These are phyloP conservation scores for Phytophthora sp. DNA, from an alignment of 352 stramenopile species.

Conservation along the genomic window DNA sequence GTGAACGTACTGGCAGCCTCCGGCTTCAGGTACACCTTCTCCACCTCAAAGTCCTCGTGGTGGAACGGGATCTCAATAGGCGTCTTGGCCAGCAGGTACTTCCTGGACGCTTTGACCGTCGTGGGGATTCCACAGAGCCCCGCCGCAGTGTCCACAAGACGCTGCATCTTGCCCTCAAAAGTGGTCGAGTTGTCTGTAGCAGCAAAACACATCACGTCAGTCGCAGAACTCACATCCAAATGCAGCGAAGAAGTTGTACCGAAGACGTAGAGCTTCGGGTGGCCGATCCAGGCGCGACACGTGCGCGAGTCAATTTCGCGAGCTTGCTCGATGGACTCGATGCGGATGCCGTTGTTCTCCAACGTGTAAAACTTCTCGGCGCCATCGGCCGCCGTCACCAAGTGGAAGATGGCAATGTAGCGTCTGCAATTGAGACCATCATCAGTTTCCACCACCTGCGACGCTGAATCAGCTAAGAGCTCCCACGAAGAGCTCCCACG, in stretches of 20 bases:
- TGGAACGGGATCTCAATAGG: conserved; percentile 73
- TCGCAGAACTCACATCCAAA: neutral
- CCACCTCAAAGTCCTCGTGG: conserved; percentile 87
- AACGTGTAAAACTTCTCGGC: conserved; percentile 96
- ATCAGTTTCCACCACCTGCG: neutral
- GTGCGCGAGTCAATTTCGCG: conserved; percentile 86
- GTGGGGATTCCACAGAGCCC: conserved; percentile 76
- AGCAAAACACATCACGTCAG: conserved; percentile 7
- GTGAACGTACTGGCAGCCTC: conserved; percentile 58
- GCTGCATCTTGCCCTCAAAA: conserved; percentile 90
- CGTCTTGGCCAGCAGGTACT: conserved; percentile 67
- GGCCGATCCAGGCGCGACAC: conserved; percentile 80
- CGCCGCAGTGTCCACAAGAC: conserved; percentile 81
- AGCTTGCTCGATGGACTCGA: conserved; percentile 94
- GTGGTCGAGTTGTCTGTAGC: conserved; percentile 78
- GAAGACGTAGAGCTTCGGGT: conserved; percentile 88
- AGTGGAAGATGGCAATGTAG: conserved; percentile 90
- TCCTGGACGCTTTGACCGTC: conserved; percentile 78
- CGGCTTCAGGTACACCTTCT: conserved; percentile 86
- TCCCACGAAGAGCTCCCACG: conserved; percentile 6
- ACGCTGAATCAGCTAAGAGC: no score
- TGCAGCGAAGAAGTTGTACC: conserved; percentile 34
- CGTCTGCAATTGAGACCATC: conserved; percentile 40
- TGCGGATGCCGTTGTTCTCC: conserved; percentile 96
- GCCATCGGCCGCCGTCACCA: conserved; percentile 92